Base-by-base conservation (phyloP, 1,284 basidiomycete species). In the Fomitopsis palustris region DNA sequence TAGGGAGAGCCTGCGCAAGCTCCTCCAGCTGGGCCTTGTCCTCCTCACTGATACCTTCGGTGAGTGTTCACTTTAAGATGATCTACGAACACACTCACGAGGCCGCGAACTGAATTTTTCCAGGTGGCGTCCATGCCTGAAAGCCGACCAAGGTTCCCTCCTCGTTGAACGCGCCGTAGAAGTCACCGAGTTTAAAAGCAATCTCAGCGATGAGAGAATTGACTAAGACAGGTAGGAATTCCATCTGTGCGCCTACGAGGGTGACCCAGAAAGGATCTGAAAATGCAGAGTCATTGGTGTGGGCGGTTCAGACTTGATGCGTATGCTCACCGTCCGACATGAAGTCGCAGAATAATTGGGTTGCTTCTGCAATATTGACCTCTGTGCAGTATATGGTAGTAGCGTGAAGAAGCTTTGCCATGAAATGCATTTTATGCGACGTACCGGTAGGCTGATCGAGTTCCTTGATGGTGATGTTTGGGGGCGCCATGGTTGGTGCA, bases 21-120 rank as follows among this genome's bases (percentile, higher is more conserved):
- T 37, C 35, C 49, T 60, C 61, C 23, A 61, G 55, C 23, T 60
- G 51, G 21, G 55, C 52, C 51, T 64, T 61, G 29, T 62, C 61
- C 1, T 59, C 54, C 17, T 7, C 65, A 63, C 12, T 7, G 29
- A 21, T 8, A 31, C 27, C n/a, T 2, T 8, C 29, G 14, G 41
- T 38, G 6, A 47, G 45, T n/a, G 9, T 3, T 12, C 14, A 14
- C 31, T 12, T 33, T 38, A 4, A 23, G 41, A 27, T 9, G 5
- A 14, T 6, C 16, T 21, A 35, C 12, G 14, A 23, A 3, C 16
- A 12, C 4, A n/a, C 54, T 16, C 31, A 61, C 60, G 60, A 58
- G 43, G n/a, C n/a, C n/a, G 25, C 43, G 17, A 57, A 54, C 9
- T 38, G 27, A 16, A 31, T 31, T 7, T 58, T 29, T 4, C 60